Percentiles rank a stretch among this genome's conserved stretches.
Conservation (phyloP, 495 filamentous ascomycete species). For the Tuber microsphaerosporum region DNA sequence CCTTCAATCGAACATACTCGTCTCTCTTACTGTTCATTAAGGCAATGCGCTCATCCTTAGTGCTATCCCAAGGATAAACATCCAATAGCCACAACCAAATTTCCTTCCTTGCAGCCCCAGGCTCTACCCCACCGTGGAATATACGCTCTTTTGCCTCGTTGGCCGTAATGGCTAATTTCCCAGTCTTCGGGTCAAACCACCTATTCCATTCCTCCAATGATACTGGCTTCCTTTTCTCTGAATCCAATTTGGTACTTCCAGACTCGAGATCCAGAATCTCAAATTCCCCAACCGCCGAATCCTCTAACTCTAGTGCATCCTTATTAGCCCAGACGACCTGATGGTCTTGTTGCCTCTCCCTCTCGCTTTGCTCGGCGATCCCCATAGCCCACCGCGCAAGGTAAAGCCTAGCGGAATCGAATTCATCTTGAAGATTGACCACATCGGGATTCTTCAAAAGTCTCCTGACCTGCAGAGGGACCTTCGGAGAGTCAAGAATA, state of each 20-base stretch:
- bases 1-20: slow-evolving; percentile 89
- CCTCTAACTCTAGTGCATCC: slow-evolving; percentile 87
- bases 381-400: slow-evolving; percentile 97
- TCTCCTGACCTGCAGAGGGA: slow-evolving; percentile 78
- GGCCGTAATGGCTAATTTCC: slow-evolving; percentile 65
- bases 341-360: slow-evolving; percentile 60
- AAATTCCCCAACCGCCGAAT: slow-evolving; percentile 89
- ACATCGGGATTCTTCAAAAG: slow-evolving; percentile 89
- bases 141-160: slow-evolving; percentile 94
- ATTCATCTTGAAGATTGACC: slow-evolving; percentile 89
- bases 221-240: slow-evolving; percentile 67
- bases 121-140: slow-evolving; percentile 87
- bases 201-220: slow-evolving; percentile 77
- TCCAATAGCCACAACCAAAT: slow-evolving; percentile 93
- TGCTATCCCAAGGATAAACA: slow-evolving; percentile 85
- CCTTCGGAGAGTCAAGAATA: slow-evolving; percentile 75
- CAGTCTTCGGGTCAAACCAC: slow-evolving; percentile 70
- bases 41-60: slow-evolving; percentile 68
- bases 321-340: slow-evolving; percentile 73
- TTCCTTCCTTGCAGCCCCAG: slow-evolving; percentile 84
- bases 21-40: slow-evolving; percentile 78
- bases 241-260: slow-evolving; percentile 58
- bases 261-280: slow-evolving; percentile 82
- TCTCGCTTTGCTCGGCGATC: slow-evolving; percentile 90
- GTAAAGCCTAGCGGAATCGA: slow-evolving; percentile 90